Base-by-base conservation (phyloP, 1,284 basidiomycete species). In the Inonotus hispidus region DNA sequence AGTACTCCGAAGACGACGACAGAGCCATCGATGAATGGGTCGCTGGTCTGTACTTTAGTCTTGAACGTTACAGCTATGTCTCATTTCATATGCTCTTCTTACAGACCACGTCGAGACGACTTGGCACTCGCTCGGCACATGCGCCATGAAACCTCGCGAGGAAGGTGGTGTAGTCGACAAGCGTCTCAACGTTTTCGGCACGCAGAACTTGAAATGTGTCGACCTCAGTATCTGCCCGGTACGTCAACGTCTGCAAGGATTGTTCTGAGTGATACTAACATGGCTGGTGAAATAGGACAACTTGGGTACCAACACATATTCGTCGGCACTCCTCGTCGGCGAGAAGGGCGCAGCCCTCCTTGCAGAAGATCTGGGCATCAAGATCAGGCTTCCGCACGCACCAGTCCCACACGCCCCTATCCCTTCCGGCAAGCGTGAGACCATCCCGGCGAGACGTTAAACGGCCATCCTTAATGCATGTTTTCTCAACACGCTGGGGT, bases 81-180 rank as follows among this genome's bases (percentile, higher is more conserved):
- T 3, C 16, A 59, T 7, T 25, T 8, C 13, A 14, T 53, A 19
- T n/a, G n/a, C n/a, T 39, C 38, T 25, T 52, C 46, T 19, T 58
- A 45, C 67, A 62, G 83, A 87, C 69, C 85, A 87, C 68, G 86
- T 88, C 65, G 85, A 88, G 77, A 88, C 86, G 14, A 88, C 86
- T 56, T 88, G 86, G 86, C 86, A 88, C 74, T 84, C 82, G 68
- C 76, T 88, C 52, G 84, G 84, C 66, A 76, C 74, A 62, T 74
- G 68, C 45, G 83, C 88, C 21, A 91, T 91, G 90, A 87, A 90
- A 69, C 88, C 88, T n/a, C 78, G 83, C 53, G 79, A 81, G 64
- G 73, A 89, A 70, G 90, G 89, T 52, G 90, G 90, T 68, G 89
- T 92, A 35, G 83, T 92, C 66, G 89, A 91, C 72, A 74, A 74